Evolutionary conservation across 306 rosid genomes (phyloP).

Genomic region (Malus fusca): DNA sequence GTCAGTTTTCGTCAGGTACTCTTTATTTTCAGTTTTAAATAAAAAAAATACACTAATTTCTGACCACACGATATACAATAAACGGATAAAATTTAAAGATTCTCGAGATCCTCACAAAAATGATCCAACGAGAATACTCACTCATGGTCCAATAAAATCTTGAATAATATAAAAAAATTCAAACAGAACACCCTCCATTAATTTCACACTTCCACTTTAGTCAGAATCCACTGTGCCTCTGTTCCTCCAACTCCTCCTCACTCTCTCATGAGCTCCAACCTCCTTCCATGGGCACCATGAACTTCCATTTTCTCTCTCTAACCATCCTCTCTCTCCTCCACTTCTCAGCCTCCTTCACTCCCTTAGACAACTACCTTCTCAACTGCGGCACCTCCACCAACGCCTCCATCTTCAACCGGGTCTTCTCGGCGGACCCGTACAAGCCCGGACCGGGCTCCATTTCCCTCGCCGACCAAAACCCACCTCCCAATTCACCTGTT

Average conservation of each 20-base stretch:
- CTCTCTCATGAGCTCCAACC: conserved; percentile 1
- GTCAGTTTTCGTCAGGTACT: accelerated
- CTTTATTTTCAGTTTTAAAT: too few relatives aligned
- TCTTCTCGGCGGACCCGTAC: conserved; percentile 48
- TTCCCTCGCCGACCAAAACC: conserved; percentile 42
- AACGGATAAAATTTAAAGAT: too few relatives aligned
- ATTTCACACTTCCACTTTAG: neutral
- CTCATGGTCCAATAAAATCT: neutral
- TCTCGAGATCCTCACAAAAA: accelerated
- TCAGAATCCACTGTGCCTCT: conserved; percentile 15
- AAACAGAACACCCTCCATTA: neutral
- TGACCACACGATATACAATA: accelerated
- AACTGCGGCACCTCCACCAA: conserved; percentile 72
- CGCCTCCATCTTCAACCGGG: conserved; percentile 40
- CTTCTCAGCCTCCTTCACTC: conserved; percentile 50
- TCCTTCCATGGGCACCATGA: conserved; percentile 44
- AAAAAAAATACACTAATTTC: too few relatives aligned
- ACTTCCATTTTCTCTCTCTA: conserved; percentile 20
- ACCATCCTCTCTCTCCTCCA: conserved; percentile 25
- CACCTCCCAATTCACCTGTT: conserved; percentile 32
- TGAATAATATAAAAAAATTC: neutral
- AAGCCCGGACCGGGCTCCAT: conserved; percentile 40
- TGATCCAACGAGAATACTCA: too few relatives aligned
- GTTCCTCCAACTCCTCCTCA: neutral
- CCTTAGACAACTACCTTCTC: conserved; percentile 63